Conservation (phyloP, 306 rosid genomes). For the Canavalia ensiformis region DNA sequence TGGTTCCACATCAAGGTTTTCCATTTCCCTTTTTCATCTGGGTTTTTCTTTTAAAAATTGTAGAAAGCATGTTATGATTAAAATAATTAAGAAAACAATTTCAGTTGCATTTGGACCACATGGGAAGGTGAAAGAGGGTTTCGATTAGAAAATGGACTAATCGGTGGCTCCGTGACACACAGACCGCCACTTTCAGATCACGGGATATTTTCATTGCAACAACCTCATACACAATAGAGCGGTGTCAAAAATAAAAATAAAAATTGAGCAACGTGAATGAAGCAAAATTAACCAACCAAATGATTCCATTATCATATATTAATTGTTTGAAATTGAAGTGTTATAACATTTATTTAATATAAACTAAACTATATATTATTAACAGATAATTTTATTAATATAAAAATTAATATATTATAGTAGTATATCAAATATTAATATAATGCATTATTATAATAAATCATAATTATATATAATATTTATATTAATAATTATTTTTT, state of each 20-base stretch:
- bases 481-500: not conserved
- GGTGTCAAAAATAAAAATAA: too few relatives aligned
- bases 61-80: constrained; percentile 25
- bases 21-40: not conserved
- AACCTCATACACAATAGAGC: constrained; percentile 5
- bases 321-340: not conserved
- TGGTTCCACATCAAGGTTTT: constrained; percentile 27
- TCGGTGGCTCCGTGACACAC: constrained; percentile 48
- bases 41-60: not conserved
- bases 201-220: constrained; percentile 35
- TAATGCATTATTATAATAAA: too few relatives aligned
- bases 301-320: not conserved
- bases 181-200: constrained; percentile 49
- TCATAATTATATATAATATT: too few relatives aligned
- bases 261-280: not conserved
- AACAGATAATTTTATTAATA: not conserved
- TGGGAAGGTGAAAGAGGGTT: constrained; percentile 49
- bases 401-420: not conserved
- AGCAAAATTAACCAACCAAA: constrained; percentile 3
- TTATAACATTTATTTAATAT: not conserved
- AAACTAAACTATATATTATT: not conserved
- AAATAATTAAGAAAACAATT: constrained; percentile 25
- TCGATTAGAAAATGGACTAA: constrained; percentile 49
- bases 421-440: not conserved
- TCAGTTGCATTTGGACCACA: constrained; percentile 52